phyloP scores from a whole-genome alignment of 371 early-diverging fungal species.

The Batrachochytrium dendrobatidis region DNA sequence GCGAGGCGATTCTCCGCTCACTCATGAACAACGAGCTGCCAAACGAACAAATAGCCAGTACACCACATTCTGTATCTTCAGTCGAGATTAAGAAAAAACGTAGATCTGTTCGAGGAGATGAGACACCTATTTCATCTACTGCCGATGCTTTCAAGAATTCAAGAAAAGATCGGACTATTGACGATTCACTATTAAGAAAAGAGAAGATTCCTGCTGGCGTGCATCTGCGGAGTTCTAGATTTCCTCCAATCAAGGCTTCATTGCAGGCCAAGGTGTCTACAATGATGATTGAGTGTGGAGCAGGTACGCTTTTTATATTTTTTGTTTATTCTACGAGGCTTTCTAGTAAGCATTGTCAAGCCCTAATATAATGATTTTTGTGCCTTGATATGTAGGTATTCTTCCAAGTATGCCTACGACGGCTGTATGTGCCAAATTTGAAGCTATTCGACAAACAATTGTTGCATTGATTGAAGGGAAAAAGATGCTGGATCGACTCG shows the following conservation, averaged over 20 bases:
- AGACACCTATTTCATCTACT: neutral
- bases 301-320: conserved; percentile 24
- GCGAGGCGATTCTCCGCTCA: conserved; percentile 48
- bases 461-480: conserved; percentile 70
- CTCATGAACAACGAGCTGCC: conserved; percentile 41
- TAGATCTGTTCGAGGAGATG: neutral
- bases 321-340: neutral
- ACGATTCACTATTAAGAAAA: conserved; percentile 35
- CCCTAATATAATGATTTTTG: neutral
- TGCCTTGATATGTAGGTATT: conserved; percentile 22
- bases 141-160: neutral
- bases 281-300: conserved; percentile 58
- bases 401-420: conserved; percentile 78
- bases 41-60: neutral
- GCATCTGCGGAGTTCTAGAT: conserved; percentile 63
- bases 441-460: conserved; percentile 61
- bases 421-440: conserved; percentile 63
- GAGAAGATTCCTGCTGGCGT: conserved; percentile 69
- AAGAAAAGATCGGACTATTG: neutral
- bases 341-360: neutral
- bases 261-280: conserved; percentile 52
- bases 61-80: neutral
- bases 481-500: conserved; percentile 69
- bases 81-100: conserved; percentile 4
- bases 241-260: conserved; percentile 47